A percentile compares a stretch with the other conserved stretches of the same genome.
phyloP scores from a whole-genome alignment of 805 yeast genomes.

The Kazachstania martiniae region DNA sequence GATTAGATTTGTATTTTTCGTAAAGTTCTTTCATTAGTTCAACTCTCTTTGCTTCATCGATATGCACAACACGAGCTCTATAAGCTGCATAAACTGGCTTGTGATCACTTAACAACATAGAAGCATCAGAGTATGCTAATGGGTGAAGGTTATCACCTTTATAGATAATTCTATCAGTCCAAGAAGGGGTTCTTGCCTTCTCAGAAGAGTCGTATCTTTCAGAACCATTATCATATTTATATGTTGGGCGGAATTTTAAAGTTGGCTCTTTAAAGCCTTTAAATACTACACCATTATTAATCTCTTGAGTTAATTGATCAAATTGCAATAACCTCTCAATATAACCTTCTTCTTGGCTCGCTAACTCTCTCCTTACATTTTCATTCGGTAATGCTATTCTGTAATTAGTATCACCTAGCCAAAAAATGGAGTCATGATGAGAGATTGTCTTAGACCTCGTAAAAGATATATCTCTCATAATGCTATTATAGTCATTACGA shows the following conservation, averaged over 20 bases:
- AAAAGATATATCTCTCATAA: conserved; percentile 66
- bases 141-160: conserved; percentile 50
- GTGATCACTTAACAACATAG: conserved; percentile 71
- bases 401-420: conserved; percentile 95
- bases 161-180: conserved; percentile 86
- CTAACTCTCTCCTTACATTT: conserved; percentile 50
- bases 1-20: conserved; percentile 37
- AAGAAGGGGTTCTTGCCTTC: conserved; percentile 85
- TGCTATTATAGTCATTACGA: conserved; percentile 69
- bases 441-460: conserved; percentile 63
- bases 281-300: conserved; percentile 62
- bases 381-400: conserved; percentile 66
- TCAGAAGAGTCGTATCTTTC: conserved; percentile 77
- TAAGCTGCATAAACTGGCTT: conserved; percentile 85
- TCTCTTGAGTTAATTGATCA: conserved; percentile 75
- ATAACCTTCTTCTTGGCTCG: conserved; percentile 30
- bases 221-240: conserved; percentile 83
- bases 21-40: conserved; percentile 48
- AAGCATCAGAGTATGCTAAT: conserved; percentile 56
- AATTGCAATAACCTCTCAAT: conserved; percentile 40
- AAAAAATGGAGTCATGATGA: conserved; percentile 78
- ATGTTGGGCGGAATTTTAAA: conserved; percentile 77
- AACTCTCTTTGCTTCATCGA: conserved; percentile 53
- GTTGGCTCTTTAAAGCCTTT: conserved; percentile 67
- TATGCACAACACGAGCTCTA: conserved; percentile 50